Evolutionary conservation across 305 asterid species (phyloP).

Genomic region (Solanum hybrid): DNA sequence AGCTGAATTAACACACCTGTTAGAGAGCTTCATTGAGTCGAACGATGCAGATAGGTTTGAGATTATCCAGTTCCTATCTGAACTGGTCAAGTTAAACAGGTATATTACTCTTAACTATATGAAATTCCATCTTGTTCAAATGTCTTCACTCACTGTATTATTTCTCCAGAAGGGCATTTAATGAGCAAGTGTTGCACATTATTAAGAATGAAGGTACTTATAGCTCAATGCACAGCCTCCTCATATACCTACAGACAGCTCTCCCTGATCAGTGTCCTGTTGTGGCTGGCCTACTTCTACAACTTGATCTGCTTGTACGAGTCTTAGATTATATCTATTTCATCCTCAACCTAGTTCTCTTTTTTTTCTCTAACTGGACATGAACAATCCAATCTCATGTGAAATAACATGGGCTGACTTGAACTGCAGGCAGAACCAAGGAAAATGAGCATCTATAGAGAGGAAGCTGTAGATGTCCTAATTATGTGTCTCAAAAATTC

Average conservation of each 20-base stretch:
- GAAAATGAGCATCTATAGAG: constrained; percentile 85
- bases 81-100: constrained; percentile 67
- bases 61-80: constrained; percentile 60
- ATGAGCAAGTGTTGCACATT: constrained; percentile 49
- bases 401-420: not conserved
- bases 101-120: constrained; percentile 2
- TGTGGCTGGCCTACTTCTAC: constrained; percentile 75
- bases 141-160: not conserved
- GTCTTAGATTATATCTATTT: constrained; percentile 6
- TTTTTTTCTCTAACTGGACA: not conserved
- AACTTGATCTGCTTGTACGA: constrained; percentile 71
- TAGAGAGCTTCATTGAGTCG: constrained; percentile 44
- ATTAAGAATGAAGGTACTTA: constrained; percentile 66
- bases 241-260: constrained; percentile 53
- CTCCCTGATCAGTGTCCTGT: constrained; percentile 49
- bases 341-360: not conserved
- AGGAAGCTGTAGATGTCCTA: constrained; percentile 71
- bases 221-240: constrained; percentile 75
- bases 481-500: constrained; percentile 65
- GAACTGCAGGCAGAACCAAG: constrained; percentile 64
- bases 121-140: not conserved
- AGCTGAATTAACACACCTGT: constrained; percentile 36
- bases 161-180: constrained; percentile 50
- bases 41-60: constrained; percentile 39
- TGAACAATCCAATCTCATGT: not conserved